These are phyloP conservation scores for Penicillium nordicum DNA, from an alignment of 2,329 filamentous ascomycete genomes.

Conservation along the genomic window DNA sequence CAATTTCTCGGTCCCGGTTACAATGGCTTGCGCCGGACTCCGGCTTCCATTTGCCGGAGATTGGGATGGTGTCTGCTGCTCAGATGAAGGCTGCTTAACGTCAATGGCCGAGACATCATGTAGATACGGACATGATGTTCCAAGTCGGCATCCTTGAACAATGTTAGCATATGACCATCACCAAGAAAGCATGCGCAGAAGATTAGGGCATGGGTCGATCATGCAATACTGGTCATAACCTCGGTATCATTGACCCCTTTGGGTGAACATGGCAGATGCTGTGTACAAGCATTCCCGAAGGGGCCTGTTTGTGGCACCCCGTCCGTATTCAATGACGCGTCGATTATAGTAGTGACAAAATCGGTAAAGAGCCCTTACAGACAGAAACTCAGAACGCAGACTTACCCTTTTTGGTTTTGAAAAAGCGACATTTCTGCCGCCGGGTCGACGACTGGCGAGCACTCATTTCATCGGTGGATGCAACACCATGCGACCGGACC, in stretches of 20 bases:
- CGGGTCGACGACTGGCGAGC: conserved; percentile 17
- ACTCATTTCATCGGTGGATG: conserved; percentile 11
- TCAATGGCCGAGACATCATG: conserved; percentile 39
- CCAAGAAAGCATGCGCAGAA: background rate
- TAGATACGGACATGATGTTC: conserved; percentile 50
- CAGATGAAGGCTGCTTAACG: conserved; percentile 15
- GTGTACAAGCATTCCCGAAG: conserved; percentile 1
- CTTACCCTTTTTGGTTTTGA: conserved; percentile 27
- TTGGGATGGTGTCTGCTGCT: conserved; percentile 14
- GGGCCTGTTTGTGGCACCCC: background rate
- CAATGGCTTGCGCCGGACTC: conserved; percentile 9
- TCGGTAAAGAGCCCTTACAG: background rate
- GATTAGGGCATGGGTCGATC: background rate
- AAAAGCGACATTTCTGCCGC: conserved; percentile 28
- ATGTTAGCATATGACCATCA: conserved; percentile 20
- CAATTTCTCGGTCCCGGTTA: conserved; percentile 18
- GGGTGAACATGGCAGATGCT: background rate
- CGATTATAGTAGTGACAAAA: background rate
- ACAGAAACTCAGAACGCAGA: conserved; percentile 7
- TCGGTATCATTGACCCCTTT: conserved; percentile 1
- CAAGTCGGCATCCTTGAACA: conserved; percentile 50
- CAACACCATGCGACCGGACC: conserved; percentile 28
- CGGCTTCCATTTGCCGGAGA: conserved; percentile 5
- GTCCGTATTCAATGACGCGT: conserved; percentile 1
- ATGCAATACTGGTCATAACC: background rate